Evolutionary conservation across 495 filamentous ascomycete genomes (phyloP).

Genomic region (Xanthoparmelia taractica): DNA sequence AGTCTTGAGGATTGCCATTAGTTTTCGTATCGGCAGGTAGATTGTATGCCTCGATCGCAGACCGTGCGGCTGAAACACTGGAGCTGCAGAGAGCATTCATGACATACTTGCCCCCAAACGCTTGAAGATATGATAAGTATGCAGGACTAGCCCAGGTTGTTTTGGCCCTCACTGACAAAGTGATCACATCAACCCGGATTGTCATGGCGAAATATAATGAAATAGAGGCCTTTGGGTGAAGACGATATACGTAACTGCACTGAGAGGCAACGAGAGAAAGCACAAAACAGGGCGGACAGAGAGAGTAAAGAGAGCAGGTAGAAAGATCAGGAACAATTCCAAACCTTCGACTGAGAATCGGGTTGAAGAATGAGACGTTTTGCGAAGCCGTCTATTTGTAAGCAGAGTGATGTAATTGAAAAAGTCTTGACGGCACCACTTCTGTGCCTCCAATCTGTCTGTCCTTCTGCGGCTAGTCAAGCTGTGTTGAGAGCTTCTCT

Average conservation of each 20-base stretch:
- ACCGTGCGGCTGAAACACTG: constrained; percentile 38
- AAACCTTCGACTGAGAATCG: not conserved
- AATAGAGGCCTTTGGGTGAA: not conserved
- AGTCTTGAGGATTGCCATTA: constrained; percentile 43
- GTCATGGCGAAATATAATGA: constrained; percentile 35
- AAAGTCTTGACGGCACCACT: too few species aligned
- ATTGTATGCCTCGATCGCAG: constrained; percentile 39
- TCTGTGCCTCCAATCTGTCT: too few species aligned
- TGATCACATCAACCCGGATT: constrained; percentile 49
- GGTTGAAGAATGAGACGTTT: not conserved
- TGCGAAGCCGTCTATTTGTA: not conserved
- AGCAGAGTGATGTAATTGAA: not conserved
- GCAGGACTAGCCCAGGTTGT: constrained; percentile 42
- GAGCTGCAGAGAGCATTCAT: constrained; percentile 55
- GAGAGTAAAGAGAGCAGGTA: not conserved
- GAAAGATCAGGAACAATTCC: not conserved
- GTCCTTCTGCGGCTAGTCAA: too few species aligned
- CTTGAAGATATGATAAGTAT: constrained; percentile 50
- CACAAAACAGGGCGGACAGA: not conserved
- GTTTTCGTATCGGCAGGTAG: constrained; percentile 37
- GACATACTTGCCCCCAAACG: constrained; percentile 37
- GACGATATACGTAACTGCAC: not conserved
- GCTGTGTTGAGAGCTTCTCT: too few species aligned
- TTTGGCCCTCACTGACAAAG: constrained; percentile 40
- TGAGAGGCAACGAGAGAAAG: not conserved